These are phyloP conservation scores for Leishmania major DNA, from an alignment of 208 protist species.

Conservation along the genomic window DNA sequence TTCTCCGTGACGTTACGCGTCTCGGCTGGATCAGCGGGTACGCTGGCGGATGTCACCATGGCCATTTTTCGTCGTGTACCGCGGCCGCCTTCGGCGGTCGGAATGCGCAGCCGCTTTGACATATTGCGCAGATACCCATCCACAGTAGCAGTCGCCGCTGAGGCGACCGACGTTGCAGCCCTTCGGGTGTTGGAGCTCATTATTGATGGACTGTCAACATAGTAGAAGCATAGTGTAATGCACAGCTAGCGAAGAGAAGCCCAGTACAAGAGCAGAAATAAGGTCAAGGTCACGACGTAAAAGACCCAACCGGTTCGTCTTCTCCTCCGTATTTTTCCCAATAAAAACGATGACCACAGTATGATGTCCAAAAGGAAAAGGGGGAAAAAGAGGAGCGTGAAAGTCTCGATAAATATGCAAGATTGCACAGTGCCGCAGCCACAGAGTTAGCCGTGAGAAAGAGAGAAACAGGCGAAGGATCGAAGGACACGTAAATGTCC, in stretches of 20 bases:
- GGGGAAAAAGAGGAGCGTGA: background rate
- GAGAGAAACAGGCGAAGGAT: background rate
- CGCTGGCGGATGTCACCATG: constrained; percentile 75
- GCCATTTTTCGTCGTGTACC: constrained; percentile 80
- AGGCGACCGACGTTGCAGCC: constrained; percentile 46
- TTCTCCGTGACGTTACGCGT: background rate
- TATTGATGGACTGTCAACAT: background rate
- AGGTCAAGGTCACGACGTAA: background rate
- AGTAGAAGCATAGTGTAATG: background rate
- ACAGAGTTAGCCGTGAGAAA: background rate
- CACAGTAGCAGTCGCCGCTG: constrained; percentile 68
- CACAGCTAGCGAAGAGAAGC: background rate
- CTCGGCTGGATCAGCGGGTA: constrained; percentile 10
- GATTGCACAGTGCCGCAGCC: background rate
- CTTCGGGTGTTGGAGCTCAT: constrained; percentile 23
- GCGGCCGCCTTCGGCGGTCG: constrained; percentile 70
- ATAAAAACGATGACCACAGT: background rate
- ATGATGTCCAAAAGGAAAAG: background rate
- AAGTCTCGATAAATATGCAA: background rate
- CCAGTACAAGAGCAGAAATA: background rate
- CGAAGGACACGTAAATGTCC: background rate
- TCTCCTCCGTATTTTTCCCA: background rate
- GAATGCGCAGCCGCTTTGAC: constrained; percentile 70
- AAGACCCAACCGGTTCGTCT: background rate
- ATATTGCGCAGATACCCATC: constrained; percentile 88